These are phyloP conservation scores for Aspergillus sp. DNA, from an alignment of 2,329 filamentous ascomycete species.

Conservation along the genomic window DNA sequence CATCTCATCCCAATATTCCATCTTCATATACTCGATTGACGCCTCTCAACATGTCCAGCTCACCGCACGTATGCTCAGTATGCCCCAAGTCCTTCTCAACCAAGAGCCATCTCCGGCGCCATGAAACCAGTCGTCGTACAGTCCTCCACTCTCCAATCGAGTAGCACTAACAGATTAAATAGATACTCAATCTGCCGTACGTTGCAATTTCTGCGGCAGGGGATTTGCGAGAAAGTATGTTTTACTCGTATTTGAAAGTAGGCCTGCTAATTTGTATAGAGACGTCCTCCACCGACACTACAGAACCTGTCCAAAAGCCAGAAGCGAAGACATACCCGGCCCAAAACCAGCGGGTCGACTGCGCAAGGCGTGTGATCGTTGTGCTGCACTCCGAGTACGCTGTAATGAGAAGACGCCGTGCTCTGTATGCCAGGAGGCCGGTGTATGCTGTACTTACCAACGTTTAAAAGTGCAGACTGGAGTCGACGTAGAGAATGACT, in stretches of 20 bases:
- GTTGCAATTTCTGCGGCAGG: not conserved
- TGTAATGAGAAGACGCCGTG: not conserved
- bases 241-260: rapidly evolving
- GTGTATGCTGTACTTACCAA: not conserved
- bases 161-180: not conserved
- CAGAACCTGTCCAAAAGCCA: not conserved
- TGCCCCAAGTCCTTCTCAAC: not conserved
- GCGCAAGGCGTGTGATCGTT: not conserved
- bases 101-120: not conserved
- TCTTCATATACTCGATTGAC: too few relatives aligned
- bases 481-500: too few relatives aligned
- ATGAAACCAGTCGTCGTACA: not conserved
- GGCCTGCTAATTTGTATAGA: not conserved
- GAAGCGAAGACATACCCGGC: not conserved
- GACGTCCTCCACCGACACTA: not conserved
- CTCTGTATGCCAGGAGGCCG: not conserved
- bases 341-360: not conserved
- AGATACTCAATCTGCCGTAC: not conserved
- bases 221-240: not conserved
- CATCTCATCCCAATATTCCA: too few relatives aligned
- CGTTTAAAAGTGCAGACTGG: not conserved
- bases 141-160: not conserved
- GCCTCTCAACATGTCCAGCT: not conserved
- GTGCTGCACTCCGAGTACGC: not conserved
- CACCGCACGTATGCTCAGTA: not conserved